Evolutionary conservation across 2,329 filamentous ascomycete genomes (phyloP).

Genomic region (Plenodomus lindquistii): DNA sequence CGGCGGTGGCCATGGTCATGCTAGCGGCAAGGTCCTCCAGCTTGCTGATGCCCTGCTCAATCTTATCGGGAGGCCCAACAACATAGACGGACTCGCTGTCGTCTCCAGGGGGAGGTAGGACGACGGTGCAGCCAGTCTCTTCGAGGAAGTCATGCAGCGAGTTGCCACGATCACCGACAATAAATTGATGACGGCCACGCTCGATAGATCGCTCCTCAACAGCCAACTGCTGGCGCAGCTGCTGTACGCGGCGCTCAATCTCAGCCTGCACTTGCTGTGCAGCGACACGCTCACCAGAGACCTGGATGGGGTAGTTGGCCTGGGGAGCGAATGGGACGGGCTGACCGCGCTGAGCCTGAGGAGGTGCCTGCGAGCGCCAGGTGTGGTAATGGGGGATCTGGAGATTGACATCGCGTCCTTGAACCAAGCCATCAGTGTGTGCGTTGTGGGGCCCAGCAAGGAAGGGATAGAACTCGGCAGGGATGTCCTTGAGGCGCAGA

Average conservation of each 20-base stretch:
- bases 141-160: constrained; percentile 84
- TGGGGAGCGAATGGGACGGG: constrained; percentile 72
- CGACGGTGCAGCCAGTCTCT: constrained; percentile 86
- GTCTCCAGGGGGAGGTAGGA: constrained; percentile 74
- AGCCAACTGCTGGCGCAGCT: constrained; percentile 75
- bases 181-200: constrained; percentile 89
- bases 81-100: constrained; percentile 85
- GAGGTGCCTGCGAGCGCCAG: constrained; percentile 69
- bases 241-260: constrained; percentile 76
- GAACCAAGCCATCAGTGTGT: constrained; percentile 68
- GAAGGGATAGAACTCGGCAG: constrained; percentile 93
- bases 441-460: constrained; percentile 79
- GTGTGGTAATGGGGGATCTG: constrained; percentile 81
- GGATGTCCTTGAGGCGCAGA: constrained; percentile 79
- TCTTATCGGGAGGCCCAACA: constrained; percentile 74
- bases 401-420: constrained; percentile 75
- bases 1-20: constrained; percentile 83
- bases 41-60: constrained; percentile 76
- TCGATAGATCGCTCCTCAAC: constrained; percentile 81
- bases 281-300: constrained; percentile 82
- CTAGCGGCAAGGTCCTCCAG: constrained; percentile 86
- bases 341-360: constrained; percentile 65
- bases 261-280: constrained; percentile 79
- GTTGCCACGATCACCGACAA: constrained; percentile 81
- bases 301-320: constrained; percentile 75